These are phyloP conservation scores for Gastrolobium villosum DNA, from an alignment of 306 rosid genomes.

Conservation along the genomic window DNA sequence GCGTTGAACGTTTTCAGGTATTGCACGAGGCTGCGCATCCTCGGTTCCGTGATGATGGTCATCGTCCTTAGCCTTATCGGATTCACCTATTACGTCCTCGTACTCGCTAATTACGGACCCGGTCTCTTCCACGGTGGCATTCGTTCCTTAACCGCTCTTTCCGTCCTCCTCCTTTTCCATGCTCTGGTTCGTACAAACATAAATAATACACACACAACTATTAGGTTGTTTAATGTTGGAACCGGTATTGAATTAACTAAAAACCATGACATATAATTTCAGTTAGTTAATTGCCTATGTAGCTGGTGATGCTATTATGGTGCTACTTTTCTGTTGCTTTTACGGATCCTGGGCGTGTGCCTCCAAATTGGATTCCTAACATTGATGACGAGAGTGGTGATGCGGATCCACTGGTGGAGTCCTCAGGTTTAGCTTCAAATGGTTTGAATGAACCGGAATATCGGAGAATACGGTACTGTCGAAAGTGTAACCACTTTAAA, in stretches of 20 bases:
- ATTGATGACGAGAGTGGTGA: constrained; percentile 68
- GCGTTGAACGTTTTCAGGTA: constrained; percentile 74
- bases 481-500: constrained; percentile 81
- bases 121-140: constrained; percentile 60
- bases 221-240: constrained; percentile 15
- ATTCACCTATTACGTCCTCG: constrained; percentile 73
- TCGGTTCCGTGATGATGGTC: constrained; percentile 74
- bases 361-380: constrained; percentile 72
- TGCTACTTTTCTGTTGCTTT: constrained; percentile 77
- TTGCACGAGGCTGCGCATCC: constrained; percentile 67
- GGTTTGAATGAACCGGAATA: constrained; percentile 48
- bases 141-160: constrained; percentile 51
- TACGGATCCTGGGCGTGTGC: constrained; percentile 78
- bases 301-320: constrained; percentile 88
- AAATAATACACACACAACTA: background rate
- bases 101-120: constrained; percentile 69
- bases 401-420: constrained; percentile 57
- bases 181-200: constrained; percentile 57
- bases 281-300: constrained; percentile 52
- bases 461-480: constrained; percentile 67
- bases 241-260: background rate
- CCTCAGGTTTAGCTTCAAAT: constrained; percentile 47
- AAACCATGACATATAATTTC: constrained; percentile 25
- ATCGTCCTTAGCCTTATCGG: constrained; percentile 62
- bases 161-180: constrained; percentile 68